phyloP scores from a whole-genome alignment of 1,139 yeast genomes.

The Kluyveromyces marxianus region DNA sequence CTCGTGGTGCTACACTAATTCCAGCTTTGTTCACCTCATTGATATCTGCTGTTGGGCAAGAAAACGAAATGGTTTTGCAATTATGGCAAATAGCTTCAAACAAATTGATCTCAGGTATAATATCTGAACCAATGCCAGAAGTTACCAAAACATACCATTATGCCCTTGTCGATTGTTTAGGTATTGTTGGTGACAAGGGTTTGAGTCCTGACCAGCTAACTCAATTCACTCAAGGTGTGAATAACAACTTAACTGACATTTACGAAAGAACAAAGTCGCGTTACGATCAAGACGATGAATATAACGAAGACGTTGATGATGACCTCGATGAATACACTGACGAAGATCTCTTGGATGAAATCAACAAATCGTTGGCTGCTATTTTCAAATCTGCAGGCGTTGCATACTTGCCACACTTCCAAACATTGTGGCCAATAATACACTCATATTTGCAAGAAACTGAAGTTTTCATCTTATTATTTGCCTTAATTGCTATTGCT shows the following conservation, averaged over 20 bases:
- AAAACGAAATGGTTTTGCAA: constrained; percentile 48
- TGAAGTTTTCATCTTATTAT: constrained; percentile 59
- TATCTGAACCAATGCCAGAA: constrained; percentile 79
- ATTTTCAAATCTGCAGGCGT: constrained; percentile 59
- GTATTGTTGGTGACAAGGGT: constrained; percentile 55
- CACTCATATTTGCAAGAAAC: constrained; percentile 54
- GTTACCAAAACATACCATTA: constrained; percentile 70
- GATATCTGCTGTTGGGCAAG: constrained; percentile 53
- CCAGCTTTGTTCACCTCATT: constrained; percentile 69
- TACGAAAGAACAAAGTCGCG: constrained; percentile 67
- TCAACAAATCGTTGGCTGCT: constrained; percentile 68
- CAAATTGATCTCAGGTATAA: constrained; percentile 61
- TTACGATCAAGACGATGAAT: constrained; percentile 55
- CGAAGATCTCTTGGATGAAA: constrained; percentile 81
- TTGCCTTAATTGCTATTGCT: constrained; percentile 74
- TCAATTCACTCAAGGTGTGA: constrained; percentile 52
- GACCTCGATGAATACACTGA: constrained; percentile 84
- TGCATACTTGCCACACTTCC: constrained; percentile 60
- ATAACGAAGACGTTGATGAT: constrained; percentile 56
- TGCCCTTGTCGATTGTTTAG: constrained; percentile 61
- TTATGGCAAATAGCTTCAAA: constrained; percentile 69
- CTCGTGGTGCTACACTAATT: constrained; percentile 76
- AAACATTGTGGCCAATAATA: constrained; percentile 47
- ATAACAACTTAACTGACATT: constrained; percentile 57
- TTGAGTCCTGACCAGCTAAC: constrained; percentile 52